Percentiles rank a stretch among this genome's conserved stretches.
Evolutionary conservation across 371 early-diverging fungal species (phyloP).

Genomic region (Mortierella sp.): DNA sequence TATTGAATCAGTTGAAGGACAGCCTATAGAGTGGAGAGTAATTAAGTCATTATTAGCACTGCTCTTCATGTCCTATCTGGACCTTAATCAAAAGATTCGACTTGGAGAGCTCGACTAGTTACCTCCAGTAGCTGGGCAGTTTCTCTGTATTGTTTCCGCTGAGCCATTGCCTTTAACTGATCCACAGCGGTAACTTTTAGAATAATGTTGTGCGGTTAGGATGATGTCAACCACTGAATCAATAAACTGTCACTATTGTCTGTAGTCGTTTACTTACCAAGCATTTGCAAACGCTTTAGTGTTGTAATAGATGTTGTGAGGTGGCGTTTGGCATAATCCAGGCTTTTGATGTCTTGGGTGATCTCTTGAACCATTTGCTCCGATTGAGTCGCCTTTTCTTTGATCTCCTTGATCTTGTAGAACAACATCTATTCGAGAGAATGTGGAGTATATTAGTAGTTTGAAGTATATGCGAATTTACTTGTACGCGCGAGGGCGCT

Average conservation of each 20-base stretch:
- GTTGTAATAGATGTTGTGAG: conserved; percentile 85
- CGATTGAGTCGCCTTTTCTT: conserved; percentile 84
- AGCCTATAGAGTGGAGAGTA: conserved; percentile 63
- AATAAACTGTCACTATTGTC: background rate
- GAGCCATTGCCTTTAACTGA: conserved; percentile 78
- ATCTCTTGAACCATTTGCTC: conserved; percentile 94
- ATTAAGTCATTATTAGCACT: background rate
- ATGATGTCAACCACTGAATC: background rate
- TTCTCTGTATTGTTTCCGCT: conserved; percentile 79
- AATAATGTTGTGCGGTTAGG: background rate
- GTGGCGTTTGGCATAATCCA: conserved; percentile 95
- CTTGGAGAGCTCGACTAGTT: background rate
- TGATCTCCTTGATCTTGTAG: conserved; percentile 84
- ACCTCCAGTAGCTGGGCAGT: conserved; percentile 85
- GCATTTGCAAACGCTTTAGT: conserved; percentile 89
- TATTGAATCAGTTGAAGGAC: conserved; percentile 82
- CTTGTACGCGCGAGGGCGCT: background rate
- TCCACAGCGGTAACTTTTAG: conserved; percentile 79
- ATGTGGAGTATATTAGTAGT: background rate
- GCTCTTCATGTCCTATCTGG: background rate
- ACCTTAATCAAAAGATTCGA: background rate
- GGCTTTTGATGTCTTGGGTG: conserved; percentile 93
- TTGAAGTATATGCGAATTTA: background rate
- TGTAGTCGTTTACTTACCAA: conserved; percentile 72
- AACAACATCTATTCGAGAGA: conserved; percentile 72